Base-by-base conservation (phyloP, 2,329 filamentous ascomycete genomes). In the Aspergillus unguis region DNA sequence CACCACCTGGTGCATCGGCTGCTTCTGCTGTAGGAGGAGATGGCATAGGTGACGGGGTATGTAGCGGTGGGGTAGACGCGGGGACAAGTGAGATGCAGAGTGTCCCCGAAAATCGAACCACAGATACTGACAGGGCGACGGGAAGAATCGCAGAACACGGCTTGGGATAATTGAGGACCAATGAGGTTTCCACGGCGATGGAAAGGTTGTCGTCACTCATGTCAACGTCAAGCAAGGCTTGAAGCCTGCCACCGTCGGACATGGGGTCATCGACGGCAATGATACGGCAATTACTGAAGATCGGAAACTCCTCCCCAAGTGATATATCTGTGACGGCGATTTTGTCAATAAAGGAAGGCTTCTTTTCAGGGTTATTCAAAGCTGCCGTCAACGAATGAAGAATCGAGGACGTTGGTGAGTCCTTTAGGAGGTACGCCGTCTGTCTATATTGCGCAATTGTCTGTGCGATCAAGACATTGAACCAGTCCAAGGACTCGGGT, bases 401-500 rank as follows among this genome's bases (percentile, higher is more conserved):
- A 37, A 99, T 95, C 1, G 72, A 73, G n/a, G 73, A 71, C 4
- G 71, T 74, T 2, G 72, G 72, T 5, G 71, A 73, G 57, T 77
- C 74, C 66, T 94, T 90, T 62, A 97, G 88, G 58, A 94, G 85
- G 62, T 95, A 88, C 2, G 94, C 94, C 65, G 97, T 95, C 61
- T 88, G 90, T 54, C 94, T 82, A 64, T 97, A 89, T 71, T 99
- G 94, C 0, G 94, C 92, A 59, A 99, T 95, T 0, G 94, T 96
- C 74, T 99, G 94, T 2, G 92, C 94, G 47, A 97, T 86, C 50
- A 99, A 79, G 27, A 99, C 94, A 68, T 99, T 99, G 80, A 99
- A 97, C 94, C 94, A 99, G 72, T 99, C 94, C 55, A 99, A 75
- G 53, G 89, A 95, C 72, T 99, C 94, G 1, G 94, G 94, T 71